Base-by-base conservation (phyloP, 257 asterid genomes). In the Cinchona pubescens region DNA sequence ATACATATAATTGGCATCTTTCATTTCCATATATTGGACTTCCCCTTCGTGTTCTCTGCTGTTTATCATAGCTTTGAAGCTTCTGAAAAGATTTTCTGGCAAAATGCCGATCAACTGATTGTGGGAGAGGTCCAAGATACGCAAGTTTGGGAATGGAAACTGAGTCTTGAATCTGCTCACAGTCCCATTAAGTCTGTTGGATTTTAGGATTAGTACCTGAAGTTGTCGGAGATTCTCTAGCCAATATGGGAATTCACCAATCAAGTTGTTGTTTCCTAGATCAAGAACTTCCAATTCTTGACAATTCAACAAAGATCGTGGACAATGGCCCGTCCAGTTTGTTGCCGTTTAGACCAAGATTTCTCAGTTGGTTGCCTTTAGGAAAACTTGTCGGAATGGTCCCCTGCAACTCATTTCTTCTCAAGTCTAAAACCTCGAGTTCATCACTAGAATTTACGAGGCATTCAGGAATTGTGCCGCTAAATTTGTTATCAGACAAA, bases 181-280 rank as follows among this genome's bases (percentile, higher is more conserved):
- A 37, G 60, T 12, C 23, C 85, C 85, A 7, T 13, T 45, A 37
- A 82, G 45, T 27, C 38, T 46, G 35, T 82, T 78, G 7, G 75
- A 61, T 30, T 66, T 77, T 56, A 83, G 72, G 30, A 66, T 75
- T 19, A 83, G 80, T 32, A 81, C 83, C 46, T 13, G 72, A 45
- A 86, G 80, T 5, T 13, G 71, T 75, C 72, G 83, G 82, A 65
- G 16, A n/a, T n/a, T 43, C 46, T 37, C 78, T 48, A 71, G 15
- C 87, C 85, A 81, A 19, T 37, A 43, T 16, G 87, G 90, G 43
- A 86, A 86, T 3, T 16, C 1, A 32, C 46, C 85, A 34, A 23
- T 74, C 32, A 86, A 49, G 21, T 66, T 21, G 58, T 86, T 86
- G 48, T 77, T 63, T 23, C 73, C 74, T 15, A 79, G 42, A 69